phyloP scores from a whole-genome alignment of 179 eudicot genomes.

The Drosera spatulata region DNA sequence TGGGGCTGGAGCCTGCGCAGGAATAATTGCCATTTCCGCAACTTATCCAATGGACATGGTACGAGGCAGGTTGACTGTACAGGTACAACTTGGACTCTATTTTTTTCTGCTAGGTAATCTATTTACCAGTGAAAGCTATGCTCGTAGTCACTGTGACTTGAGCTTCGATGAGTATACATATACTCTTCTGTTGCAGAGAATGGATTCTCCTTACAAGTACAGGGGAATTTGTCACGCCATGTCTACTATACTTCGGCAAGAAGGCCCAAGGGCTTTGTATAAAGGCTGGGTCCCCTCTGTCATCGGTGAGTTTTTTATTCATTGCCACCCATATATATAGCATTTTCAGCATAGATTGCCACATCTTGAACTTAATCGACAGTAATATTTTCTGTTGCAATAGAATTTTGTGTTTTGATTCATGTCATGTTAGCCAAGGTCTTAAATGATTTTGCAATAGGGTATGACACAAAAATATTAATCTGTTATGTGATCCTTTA shows the following conservation, averaged over 20 bases:
- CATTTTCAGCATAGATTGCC: no score
- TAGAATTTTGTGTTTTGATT: no score
- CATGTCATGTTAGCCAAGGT: no score
- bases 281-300: slow-evolving; percentile 99
- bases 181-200: slow-evolving; percentile 55
- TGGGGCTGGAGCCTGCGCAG: slow-evolving; percentile 98
- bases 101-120: no score
- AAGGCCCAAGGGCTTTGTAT: slow-evolving; percentile 88
- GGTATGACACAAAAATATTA: no score
- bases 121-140: no score
- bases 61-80: slow-evolving; percentile 54
- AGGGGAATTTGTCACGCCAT: slow-evolving; percentile 94
- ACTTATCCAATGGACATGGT: slow-evolving; percentile 97
- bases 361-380: no score
- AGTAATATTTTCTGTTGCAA: no score
- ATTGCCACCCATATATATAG: slow-evolving; percentile 8
- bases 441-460: no score
- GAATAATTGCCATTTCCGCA: slow-evolving; percentile 97
- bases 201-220: slow-evolving; percentile 72
- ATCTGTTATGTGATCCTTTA: no score
- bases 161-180: slow-evolving; percentile 6
- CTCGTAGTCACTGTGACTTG: no score
- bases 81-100: no score
- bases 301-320: slow-evolving; percentile 45
- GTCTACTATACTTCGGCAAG: slow-evolving; percentile 68